These are phyloP conservation scores for Collybiopsis confluens DNA, from an alignment of 768 basidiomycete species.

Conservation along the genomic window DNA sequence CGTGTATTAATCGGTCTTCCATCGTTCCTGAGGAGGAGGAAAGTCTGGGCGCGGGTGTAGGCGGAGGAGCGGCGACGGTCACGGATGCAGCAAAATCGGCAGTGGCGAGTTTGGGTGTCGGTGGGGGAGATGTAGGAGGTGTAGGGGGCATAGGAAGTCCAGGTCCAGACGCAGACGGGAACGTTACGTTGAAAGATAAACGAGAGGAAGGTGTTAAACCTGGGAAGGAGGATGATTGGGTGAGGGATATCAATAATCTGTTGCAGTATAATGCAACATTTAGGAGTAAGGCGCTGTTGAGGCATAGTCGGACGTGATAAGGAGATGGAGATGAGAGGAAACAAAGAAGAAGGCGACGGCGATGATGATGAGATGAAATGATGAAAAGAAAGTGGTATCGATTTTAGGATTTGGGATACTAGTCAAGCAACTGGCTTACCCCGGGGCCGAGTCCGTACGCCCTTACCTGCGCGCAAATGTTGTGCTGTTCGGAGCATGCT, in stretches of 20 bases:
- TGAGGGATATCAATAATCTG: slow-evolving; percentile 92
- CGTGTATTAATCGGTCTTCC: slow-evolving; percentile 86
- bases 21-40: slow-evolving; percentile 46
- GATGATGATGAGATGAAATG: no score
- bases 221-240: slow-evolving; percentile 91
- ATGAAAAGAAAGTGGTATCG: no score
- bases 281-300: slow-evolving; percentile 78
- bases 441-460: no score
- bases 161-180: background rate
- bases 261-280: slow-evolving; percentile 95
- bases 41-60: slow-evolving; percentile 24
- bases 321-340: no score
- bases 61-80: background rate
- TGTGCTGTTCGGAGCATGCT: no score
- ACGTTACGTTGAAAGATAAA: no score
- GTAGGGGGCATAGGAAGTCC: no score
- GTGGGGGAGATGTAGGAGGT: background rate
- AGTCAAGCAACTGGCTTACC: no score
- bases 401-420: no score
- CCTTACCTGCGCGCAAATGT: no score
- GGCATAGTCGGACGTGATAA: slow-evolving; percentile 67
- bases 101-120: background rate
- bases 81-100: background rate
- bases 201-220: slow-evolving; percentile 61
- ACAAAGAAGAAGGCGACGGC: no score